Evolutionary conservation across 176 grass and related monocot genomes (phyloP), one percentile per base, ranked within the genome.

Genomic region (Phragmites australis): DNA sequence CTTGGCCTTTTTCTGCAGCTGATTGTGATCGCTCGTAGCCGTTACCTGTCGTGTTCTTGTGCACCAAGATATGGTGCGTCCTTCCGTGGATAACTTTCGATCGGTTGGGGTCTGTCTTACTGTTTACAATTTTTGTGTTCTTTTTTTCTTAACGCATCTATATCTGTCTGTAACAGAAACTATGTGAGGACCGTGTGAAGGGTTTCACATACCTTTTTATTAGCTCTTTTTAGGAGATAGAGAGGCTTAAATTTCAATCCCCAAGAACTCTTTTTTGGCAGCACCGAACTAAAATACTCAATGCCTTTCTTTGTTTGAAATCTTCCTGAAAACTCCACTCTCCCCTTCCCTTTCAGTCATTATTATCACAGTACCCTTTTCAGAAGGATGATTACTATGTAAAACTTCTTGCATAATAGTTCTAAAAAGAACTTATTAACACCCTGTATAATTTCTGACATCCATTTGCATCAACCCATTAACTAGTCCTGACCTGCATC

Each of bases 41-140:
- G 59, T 39, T 65, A 2, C 54, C 3, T 40, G 53, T 60, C 22
- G 30, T 62, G 30, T 31, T 59, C 49, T 52, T 37, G 59, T 73
- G n/a, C 56, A 52, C 41, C 41, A 47, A 63, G 74, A 77, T 81
- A 22, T 23, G 27, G 37, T 64, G 65, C 40, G 17, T 78, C 49
- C 57, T 72, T 68, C 31, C 12, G 4, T 32, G 51, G 51, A 48
- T 26, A 6, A 14, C 68, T 84, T 84, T 79, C 12, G 18, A 15
- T 58, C 44, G 14, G 75, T 79, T 74, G 23, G 59, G 75, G 51
- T 88, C 32, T 66, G 64, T 51, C 30, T 79, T 29, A 11, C 68
- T 71, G 17, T 71, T 37, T 40, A 74, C 32, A 56, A 23, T 37
- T n/a, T 11, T 4, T 51, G 1, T n/a, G 8, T 70, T 18, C 39